Evolutionary conservation across 2,329 filamentous ascomycete genomes (phyloP), one percentile per base, ranked within the genome.

Genomic region (Trichothecium roseum): DNA sequence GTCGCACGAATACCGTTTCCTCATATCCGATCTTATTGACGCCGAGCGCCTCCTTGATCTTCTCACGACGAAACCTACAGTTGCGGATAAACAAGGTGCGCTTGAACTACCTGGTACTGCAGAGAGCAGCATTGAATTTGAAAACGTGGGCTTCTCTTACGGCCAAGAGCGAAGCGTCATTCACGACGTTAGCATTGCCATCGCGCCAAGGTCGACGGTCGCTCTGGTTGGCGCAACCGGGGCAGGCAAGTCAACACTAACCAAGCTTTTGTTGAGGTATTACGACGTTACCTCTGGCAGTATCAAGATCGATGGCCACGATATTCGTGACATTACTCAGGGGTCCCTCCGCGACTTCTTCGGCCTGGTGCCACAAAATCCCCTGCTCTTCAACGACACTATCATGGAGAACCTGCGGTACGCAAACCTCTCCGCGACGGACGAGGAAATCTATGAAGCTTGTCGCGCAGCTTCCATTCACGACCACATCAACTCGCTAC

Each of bases 371-470:
- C 78, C 78, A 3, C 74, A 84, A 52, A 72, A 78, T 40, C 70
- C 77, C 0, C 60, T 68, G 0, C 58, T 83, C 8, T 82, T 83
- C 58, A 78, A 81, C 48, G 65, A 69, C 22, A 72, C 72, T 1
- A 68, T 83, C 29, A 65, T 76, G 48, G 69, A 80, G 14, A 84
- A 83, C 46, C 58, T 84, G 17, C 66, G 67, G 3, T 83, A 82
- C 50, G 74, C 74, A 2, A 66, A 68, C 9, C 66, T 74, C 2
- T 63, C 68, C n/a, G 76, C 77, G 2, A 74, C 69, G 0, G 69
- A 80, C 30, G 66, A 66, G 6, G 72, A 82, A 20, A 65, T 79
- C 32, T 60, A 69, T 33, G 68, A 68, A 3, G 78, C 77, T 0
- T 81, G 76, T 48, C 66, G 65, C 37, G 68, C 69, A 1, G 78